Evolutionary conservation across 225 moss, liverwort and hornwort genomes (phyloP), one percentile per base, ranked within the genome.

Genomic region (Neckera pumila): DNA sequence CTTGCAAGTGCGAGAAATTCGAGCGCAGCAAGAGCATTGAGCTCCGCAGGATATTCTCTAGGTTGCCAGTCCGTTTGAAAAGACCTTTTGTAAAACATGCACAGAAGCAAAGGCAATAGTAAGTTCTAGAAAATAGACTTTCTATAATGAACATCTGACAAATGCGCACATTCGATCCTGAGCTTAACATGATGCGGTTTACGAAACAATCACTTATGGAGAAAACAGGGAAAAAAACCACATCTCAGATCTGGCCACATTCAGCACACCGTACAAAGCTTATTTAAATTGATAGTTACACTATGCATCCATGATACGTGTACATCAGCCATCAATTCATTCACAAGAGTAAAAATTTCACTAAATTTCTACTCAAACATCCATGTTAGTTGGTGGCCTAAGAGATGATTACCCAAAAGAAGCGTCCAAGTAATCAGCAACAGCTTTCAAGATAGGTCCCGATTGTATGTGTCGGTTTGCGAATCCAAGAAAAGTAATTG

Each of bases 371-470:
- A 84, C 56, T 84, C 58, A 47, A 83, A 85, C 28, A 62, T 66
- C 51, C 66, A 85, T 82, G 64, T 47, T 76, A 76, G 70, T 54
- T 20, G 34, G 63, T 69, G 77, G 77, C 42, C 58, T 27, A 40
- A 79, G 75, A 87, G 71, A 79, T 80, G 26, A 85, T 85, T 93
- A 94, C 94, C 93, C 88, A 86, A 92, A 94, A 65, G 92, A 89
- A 79, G 88, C 83, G 80, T 91, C 93, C 77, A 94, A 87, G 89
- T 90, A 91, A 82, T 95, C 94, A 86, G 91, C 92, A 69, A 95
- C 94, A 84, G 95, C 92, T 74, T 83, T 91, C 85, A 99, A 91
- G 38, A 99, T 93, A 83, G 94, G 93, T 78, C 93, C 93, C 79
- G 96, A 96, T 67, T 87, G 90, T 34, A 86, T 89, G 80, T 99